Evolutionary conservation across 2,329 filamentous ascomycete genomes (phyloP).

Genomic region (Paecilomyces variotii): DNA sequence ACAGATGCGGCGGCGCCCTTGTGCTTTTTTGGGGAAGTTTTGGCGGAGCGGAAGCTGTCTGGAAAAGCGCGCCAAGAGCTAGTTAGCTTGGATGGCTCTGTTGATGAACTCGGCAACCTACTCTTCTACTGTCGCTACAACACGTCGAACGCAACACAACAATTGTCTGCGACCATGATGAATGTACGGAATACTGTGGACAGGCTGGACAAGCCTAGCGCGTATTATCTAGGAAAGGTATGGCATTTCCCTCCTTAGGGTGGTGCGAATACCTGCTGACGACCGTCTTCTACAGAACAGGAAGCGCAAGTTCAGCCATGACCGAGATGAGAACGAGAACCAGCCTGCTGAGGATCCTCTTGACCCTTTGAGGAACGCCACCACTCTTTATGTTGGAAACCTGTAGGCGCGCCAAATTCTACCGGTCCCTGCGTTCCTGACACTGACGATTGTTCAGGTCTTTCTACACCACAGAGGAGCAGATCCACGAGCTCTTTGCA

Average conservation of each 20-base stretch:
- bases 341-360: constrained; percentile 53
- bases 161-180: constrained; percentile 15
- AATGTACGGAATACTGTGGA: constrained; percentile 60
- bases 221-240: constrained; percentile 83
- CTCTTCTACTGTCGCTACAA: background rate
- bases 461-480: constrained; percentile 98
- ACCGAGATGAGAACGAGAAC: constrained; percentile 51
- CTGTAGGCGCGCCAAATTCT: constrained; percentile 50
- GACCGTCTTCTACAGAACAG: constrained; percentile 52
- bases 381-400: constrained; percentile 96
- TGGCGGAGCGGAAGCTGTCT: background rate
- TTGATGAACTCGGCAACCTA: constrained; percentile 4
- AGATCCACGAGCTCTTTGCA: constrained; percentile 93
- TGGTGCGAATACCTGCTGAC: constrained; percentile 9
- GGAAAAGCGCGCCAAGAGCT: constrained; percentile 11
- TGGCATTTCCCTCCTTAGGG: constrained; percentile 16
- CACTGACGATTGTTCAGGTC: constrained; percentile 47
- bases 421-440: constrained; percentile 7
- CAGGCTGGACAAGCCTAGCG: constrained; percentile 85
- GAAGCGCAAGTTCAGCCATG: constrained; percentile 55
- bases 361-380: constrained; percentile 76
- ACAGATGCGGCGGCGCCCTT: background rate
- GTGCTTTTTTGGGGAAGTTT: background rate
- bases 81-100: constrained; percentile 6
- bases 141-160: background rate